phyloP scores from a whole-genome alignment of 208 protist species.

The Leishmania guyanensis region DNA sequence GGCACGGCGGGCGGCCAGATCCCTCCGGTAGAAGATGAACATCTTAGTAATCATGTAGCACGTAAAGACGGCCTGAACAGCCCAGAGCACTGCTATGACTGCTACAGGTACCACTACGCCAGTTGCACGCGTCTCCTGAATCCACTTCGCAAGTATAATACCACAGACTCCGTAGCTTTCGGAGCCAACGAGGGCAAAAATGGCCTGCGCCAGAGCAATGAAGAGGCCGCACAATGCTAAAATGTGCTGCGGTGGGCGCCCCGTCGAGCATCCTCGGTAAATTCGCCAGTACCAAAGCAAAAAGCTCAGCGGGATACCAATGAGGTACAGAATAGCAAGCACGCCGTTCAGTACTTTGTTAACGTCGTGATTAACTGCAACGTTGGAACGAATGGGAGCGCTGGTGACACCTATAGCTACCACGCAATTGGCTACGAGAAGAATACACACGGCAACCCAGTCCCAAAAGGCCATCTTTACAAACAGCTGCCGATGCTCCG shows the following conservation, averaged over 20 bases:
- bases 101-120: slow-evolving; percentile 43
- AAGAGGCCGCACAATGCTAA: slow-evolving; percentile 60
- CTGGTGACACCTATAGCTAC: slow-evolving; percentile 50
- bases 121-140: slow-evolving; percentile 32
- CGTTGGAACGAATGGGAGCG: slow-evolving; percentile 10
- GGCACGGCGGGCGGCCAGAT: slow-evolving; percentile 56
- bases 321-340: slow-evolving; percentile 55
- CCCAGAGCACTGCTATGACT: slow-evolving; percentile 63
- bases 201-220: slow-evolving; percentile 46
- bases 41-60: slow-evolving; percentile 47
- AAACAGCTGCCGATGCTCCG: slow-evolving; percentile 41
- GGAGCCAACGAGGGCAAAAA: slow-evolving; percentile 61
- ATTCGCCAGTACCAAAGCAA: slow-evolving; percentile 74
- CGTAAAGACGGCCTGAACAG: slow-evolving; percentile 40
- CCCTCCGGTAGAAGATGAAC: slow-evolving; percentile 71
- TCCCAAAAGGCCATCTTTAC: slow-evolving; percentile 65
- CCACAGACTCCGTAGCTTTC: slow-evolving; percentile 53
- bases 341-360: slow-evolving; percentile 45
- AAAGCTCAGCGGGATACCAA: slow-evolving; percentile 71
- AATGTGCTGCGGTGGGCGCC: slow-evolving; percentile 46
- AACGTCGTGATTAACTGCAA: slow-evolving; percentile 17
- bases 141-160: slow-evolving; percentile 41
- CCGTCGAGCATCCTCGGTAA: slow-evolving; percentile 56
- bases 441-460: slow-evolving; percentile 65
- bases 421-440: slow-evolving; percentile 54